phyloP scores from a whole-genome alignment of 352 stramenopile genomes.

The Globisporangium radiosum region DNA sequence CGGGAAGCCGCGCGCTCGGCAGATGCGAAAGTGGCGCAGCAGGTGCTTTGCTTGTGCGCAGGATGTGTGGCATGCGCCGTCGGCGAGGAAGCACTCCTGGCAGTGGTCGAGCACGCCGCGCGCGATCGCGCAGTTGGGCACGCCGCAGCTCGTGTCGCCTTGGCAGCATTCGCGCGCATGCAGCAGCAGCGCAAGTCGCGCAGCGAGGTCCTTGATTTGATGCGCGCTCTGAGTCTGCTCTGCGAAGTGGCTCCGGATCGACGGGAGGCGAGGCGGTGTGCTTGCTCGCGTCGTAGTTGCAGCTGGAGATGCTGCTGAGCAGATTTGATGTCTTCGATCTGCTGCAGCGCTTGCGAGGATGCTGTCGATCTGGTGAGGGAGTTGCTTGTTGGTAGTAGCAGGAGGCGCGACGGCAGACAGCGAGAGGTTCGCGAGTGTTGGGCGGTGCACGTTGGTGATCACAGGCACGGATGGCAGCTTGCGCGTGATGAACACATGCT shows the following conservation, averaged over 20 bases:
- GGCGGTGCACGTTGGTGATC: neutral
- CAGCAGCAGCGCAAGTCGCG: constrained; percentile 32
- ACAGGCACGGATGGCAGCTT: constrained; percentile 1
- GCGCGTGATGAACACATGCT: neutral
- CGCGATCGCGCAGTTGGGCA: constrained; percentile 37
- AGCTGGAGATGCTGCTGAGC: neutral
- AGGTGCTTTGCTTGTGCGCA: constrained; percentile 40
- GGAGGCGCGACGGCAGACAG: neutral
- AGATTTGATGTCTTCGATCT: too few species aligned
- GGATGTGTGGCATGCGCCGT: constrained; percentile 34
- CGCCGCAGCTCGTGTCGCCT: constrained; percentile 14
- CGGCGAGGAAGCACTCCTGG: constrained; percentile 37
- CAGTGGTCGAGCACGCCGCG: constrained; percentile 46
- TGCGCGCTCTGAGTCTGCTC: constrained; percentile 3
- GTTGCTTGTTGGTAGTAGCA: too few species aligned
- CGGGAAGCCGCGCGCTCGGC: constrained; percentile 20
- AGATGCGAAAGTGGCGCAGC: constrained; percentile 42
- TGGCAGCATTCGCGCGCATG: constrained; percentile 42
- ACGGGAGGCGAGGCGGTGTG: constrained; percentile 7
- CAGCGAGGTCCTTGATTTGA: constrained; percentile 26
- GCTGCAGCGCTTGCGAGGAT: too few species aligned
- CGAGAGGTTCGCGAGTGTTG: neutral
- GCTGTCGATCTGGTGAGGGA: too few species aligned
- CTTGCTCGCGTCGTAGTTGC: neutral
- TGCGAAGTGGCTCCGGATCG: constrained; percentile 8